Percentiles rank a stretch among this genome's conserved stretches.
Conservation (phyloP, 208 protist genomes). For the Leishmania amazonensis region DNA sequence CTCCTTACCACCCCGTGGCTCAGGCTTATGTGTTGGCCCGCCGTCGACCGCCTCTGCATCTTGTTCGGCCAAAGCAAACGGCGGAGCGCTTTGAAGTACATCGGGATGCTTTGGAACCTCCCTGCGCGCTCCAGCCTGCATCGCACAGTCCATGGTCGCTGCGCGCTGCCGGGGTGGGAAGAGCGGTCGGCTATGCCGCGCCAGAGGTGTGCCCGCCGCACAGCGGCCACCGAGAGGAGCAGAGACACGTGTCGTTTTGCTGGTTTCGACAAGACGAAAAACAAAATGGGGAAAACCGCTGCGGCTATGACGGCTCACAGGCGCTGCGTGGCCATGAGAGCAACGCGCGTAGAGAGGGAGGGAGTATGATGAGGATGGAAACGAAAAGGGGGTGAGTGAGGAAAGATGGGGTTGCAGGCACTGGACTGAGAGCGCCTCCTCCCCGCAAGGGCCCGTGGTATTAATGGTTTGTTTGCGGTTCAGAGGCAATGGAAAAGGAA, state of each 20-base stretch:
- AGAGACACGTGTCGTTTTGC: background rate
- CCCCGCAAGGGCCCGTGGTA: background rate
- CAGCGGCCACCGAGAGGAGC: background rate
- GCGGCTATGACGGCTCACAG: background rate
- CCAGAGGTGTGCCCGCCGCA: constrained; percentile 1
- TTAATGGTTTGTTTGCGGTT: background rate
- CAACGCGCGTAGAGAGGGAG: background rate
- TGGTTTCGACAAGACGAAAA: background rate
- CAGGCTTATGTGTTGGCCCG: background rate
- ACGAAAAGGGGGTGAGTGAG: background rate
- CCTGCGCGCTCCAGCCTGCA: background rate
- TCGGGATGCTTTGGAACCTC: background rate
- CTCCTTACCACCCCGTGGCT: background rate
- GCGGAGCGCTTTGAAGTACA: background rate
- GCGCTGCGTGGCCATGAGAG: background rate
- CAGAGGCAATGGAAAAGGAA: background rate
- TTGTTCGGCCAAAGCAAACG: background rate
- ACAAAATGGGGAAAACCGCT: background rate
- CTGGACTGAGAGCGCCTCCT: background rate
- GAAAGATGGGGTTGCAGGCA: background rate
- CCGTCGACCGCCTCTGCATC: background rate
- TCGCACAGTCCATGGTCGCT: background rate
- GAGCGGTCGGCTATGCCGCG: background rate
- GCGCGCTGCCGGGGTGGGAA: background rate
- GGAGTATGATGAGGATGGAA: background rate